Evolutionary conservation across 345 rosid species (phyloP).

Genomic region (Pistacia atlantica): DNA sequence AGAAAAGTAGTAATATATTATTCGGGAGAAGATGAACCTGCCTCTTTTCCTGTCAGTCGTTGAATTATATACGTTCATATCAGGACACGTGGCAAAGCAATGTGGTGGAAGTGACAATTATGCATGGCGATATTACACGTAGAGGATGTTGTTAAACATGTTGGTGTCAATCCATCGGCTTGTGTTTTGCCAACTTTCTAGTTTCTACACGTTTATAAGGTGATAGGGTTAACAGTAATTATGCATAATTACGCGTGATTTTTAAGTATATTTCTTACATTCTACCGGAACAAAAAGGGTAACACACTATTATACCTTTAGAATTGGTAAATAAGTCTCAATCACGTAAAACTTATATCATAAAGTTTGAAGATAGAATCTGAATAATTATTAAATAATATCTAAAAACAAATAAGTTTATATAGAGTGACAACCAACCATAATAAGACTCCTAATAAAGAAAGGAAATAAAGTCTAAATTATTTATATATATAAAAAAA

Average conservation of each 20-base stretch:
- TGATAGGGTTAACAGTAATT: background rate
- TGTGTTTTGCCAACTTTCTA: background rate
- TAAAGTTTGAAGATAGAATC: no score
- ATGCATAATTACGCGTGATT: background rate
- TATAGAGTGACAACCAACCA: no score
- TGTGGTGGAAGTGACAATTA: background rate
- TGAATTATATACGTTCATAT: background rate
- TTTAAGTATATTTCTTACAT: no score
- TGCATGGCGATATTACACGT: conserved; percentile 8
- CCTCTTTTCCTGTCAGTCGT: conserved; percentile 13
- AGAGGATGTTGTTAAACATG: conserved; percentile 6
- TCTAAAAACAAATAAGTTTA: no score
- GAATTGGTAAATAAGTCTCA: no score
- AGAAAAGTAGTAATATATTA: background rate
- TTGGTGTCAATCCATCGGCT: background rate
- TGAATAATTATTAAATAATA: no score
- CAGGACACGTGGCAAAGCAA: conserved; percentile 1
- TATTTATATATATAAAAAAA: no score
- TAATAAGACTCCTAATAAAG: no score
- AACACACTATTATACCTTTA: no score
- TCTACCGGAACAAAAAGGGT: no score
- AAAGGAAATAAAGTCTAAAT: no score
- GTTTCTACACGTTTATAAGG: background rate
- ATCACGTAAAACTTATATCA: no score
- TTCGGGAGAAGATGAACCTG: conserved; percentile 6